A percentile compares a stretch with the other conserved stretches of the same genome.
Conservation (phyloP, 169 alveolate genomes). For the Plasmodium gallinaceum region DNA sequence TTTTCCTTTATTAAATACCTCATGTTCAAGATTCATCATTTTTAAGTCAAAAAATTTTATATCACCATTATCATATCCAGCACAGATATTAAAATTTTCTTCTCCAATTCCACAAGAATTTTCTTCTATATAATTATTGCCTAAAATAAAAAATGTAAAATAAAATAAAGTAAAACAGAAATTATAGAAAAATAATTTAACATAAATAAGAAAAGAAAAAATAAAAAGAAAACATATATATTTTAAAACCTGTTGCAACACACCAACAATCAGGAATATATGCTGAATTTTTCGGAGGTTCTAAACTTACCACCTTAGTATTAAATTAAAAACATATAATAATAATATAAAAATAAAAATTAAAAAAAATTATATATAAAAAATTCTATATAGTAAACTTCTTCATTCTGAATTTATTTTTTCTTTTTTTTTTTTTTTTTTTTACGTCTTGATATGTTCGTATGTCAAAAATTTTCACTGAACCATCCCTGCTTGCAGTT, state of each 20-base stretch:
- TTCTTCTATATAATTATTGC: constrained; percentile 61
- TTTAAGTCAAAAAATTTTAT: constrained; percentile 90
- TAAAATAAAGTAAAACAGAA: neutral
- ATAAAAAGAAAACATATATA: constrained; percentile 5
- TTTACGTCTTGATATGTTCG: constrained; percentile 79
- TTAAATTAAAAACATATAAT: constrained; percentile 12
- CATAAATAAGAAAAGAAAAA: neutral
- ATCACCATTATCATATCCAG: constrained; percentile 95
- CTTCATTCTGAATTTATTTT: neutral
- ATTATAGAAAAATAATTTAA: neutral
- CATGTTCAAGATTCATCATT: constrained; percentile 60
- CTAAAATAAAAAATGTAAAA: constrained; percentile 5
- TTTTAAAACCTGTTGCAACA: constrained; percentile 88
- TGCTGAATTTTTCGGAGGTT: constrained; percentile 88
- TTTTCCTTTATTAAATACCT: constrained; percentile 41
- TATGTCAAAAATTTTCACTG: constrained; percentile 94
- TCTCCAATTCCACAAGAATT: constrained; percentile 82
- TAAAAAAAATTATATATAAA: neutral
- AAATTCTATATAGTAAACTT: neutral
- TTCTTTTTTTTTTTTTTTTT: neutral
- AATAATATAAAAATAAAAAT: neutral
- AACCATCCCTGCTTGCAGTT: constrained; percentile 89
- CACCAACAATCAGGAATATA: constrained; percentile 94
- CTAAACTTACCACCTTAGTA: constrained; percentile 87
- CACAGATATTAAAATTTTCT: constrained; percentile 88